These are phyloP conservation scores for Metroxylon sagu DNA, from an alignment of 176 grass and related monocot species.

Conservation along the genomic window DNA sequence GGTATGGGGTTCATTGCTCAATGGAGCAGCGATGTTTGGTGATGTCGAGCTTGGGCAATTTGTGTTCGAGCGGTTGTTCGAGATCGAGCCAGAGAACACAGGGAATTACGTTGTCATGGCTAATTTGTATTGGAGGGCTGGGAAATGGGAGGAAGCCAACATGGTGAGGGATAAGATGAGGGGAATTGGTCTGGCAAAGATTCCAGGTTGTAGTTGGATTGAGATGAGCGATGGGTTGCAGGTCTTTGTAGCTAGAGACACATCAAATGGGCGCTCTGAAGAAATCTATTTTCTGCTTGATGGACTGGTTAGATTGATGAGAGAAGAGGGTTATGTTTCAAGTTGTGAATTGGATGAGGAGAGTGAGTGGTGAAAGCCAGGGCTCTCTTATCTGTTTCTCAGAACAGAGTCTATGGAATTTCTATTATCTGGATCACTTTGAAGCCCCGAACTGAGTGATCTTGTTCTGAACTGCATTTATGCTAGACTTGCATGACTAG, in stretches of 20 bases:
- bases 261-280: constrained; percentile 1
- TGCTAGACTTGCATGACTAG: too few relatives aligned
- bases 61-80: constrained; percentile 39
- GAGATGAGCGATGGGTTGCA: constrained; percentile 22
- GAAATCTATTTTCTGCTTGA: constrained; percentile 22
- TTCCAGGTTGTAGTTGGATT: constrained; percentile 63
- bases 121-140: constrained; percentile 55
- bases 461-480: too few relatives aligned
- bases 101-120: constrained; percentile 67
- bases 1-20: constrained; percentile 52
- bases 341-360: constrained; percentile 28
- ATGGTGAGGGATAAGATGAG: constrained; percentile 43
- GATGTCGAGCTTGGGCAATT: constrained; percentile 35
- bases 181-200: constrained; percentile 42
- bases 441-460: too few relatives aligned
- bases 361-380: background rate
- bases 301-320: constrained; percentile 24
- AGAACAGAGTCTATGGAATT: too few relatives aligned
- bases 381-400: too few relatives aligned
- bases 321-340: constrained; percentile 23
- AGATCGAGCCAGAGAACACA: constrained; percentile 56
- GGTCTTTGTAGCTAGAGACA: constrained; percentile 25
- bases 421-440: too few relatives aligned
- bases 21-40: constrained; percentile 40
- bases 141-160: constrained; percentile 64